A percentile compares a stretch with the other conserved stretches of the same genome.
phyloP scores from a whole-genome alignment of 306 rosid species.

The Coriaria nepalensis region DNA sequence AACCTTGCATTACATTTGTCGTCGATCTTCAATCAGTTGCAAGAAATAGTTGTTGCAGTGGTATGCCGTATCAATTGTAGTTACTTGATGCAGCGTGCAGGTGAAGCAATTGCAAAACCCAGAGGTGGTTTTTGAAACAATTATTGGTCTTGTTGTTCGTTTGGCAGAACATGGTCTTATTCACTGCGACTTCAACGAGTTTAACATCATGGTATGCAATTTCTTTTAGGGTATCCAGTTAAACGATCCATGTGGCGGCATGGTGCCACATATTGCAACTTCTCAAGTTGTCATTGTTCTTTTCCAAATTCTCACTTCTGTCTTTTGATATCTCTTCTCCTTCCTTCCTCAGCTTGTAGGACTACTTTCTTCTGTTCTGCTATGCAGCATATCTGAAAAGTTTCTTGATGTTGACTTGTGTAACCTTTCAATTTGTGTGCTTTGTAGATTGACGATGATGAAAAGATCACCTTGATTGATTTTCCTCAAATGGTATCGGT shows the following conservation, averaged over 20 bases:
- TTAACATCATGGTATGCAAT: constrained; percentile 74
- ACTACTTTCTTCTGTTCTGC: no score
- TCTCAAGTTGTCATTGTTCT: neutral
- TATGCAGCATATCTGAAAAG: no score
- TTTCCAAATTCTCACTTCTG: neutral
- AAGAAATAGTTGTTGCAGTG: no score
- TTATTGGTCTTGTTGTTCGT: constrained; percentile 58
- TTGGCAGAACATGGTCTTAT: constrained; percentile 89
- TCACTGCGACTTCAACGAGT: constrained; percentile 92
- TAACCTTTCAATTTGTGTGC: neutral
- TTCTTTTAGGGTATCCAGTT: no score
- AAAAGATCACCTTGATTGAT: constrained; percentile 76
- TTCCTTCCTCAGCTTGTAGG: constrained; percentile 13
- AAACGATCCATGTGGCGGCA: no score
- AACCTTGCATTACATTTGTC: neutral
- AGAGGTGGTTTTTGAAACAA: constrained; percentile 63
- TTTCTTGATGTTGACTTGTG: constrained; percentile 7
- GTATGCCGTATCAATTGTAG: no score
- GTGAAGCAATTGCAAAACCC: constrained; percentile 79
- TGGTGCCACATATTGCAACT: no score
- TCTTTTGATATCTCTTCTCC: neutral
- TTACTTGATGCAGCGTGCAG: constrained; percentile 77
- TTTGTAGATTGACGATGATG: constrained; percentile 70
- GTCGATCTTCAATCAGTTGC: constrained; percentile 13
- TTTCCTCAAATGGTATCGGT: constrained; percentile 96